These are phyloP conservation scores for Citrullus amarus DNA, from an alignment of 306 rosid species.

Conservation along the genomic window DNA sequence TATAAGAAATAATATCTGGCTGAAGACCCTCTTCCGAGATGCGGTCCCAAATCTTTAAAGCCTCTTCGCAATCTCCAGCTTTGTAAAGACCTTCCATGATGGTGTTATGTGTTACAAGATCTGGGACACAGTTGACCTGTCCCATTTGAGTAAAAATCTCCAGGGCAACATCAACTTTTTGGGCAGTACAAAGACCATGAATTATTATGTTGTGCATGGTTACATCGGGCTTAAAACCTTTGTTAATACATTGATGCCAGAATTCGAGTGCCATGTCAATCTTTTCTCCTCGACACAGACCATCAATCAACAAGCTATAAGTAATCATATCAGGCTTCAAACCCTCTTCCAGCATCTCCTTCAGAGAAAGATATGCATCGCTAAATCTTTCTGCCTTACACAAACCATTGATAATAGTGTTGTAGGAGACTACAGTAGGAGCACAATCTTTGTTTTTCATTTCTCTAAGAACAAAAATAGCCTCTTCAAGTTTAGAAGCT, in stretches of 20 bases:
- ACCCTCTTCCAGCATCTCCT: conserved; percentile 67
- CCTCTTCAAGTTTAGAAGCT: conserved; percentile 50
- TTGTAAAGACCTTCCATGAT: conserved; percentile 80
- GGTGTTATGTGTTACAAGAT: conserved; percentile 79
- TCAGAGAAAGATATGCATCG: conserved; percentile 48
- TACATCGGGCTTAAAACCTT: conserved; percentile 51
- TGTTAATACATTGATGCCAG: conserved; percentile 52
- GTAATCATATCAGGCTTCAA: conserved; percentile 72
- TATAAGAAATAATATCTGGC: conserved; percentile 82
- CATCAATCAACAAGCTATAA: conserved; percentile 56
- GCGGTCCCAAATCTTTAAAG: conserved; percentile 49
- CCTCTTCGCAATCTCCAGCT: conserved; percentile 48
- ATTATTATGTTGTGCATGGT: conserved; percentile 64
- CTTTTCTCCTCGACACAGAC: conserved; percentile 56
- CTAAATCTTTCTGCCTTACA: conserved; percentile 49
- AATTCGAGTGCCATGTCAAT: conserved; percentile 40
- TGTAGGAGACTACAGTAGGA: conserved; percentile 63
- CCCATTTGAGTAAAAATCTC: conserved; percentile 51
- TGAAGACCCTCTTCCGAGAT: conserved; percentile 37
- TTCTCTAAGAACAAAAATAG: conserved; percentile 38
- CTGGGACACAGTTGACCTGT: conserved; percentile 34
- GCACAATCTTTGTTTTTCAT: conserved; percentile 46
- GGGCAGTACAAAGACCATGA: conserved; percentile 72
- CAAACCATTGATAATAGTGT: conserved; percentile 70
- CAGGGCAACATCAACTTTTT: conserved; percentile 51